A percentile compares a stretch with the other conserved stretches of the same genome.
Conservation (phyloP, 768 basidiomycete species). For the Solioccasus polychromus region DNA sequence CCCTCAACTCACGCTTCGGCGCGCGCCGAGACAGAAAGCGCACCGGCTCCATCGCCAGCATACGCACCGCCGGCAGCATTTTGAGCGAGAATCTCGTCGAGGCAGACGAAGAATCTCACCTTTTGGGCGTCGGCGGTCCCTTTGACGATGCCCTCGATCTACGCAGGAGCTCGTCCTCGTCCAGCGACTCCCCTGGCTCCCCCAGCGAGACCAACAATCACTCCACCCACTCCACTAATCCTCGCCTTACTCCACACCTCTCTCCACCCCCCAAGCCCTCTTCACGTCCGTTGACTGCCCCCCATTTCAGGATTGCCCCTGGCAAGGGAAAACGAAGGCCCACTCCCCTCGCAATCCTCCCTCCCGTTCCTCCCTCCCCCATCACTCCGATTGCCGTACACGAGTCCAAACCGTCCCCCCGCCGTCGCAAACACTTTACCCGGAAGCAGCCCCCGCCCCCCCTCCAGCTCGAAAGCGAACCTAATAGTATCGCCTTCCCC, state of each 20-base stretch:
- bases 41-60: conserved; percentile 73
- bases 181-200: conserved; percentile 35
- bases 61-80: conserved; percentile 61
- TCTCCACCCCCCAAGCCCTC: conserved; percentile 53
- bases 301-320: conserved; percentile 47
- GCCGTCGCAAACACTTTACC: conserved; percentile 48
- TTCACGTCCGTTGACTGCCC: conserved; percentile 45
- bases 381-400: conserved; percentile 48
- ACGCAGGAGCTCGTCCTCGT: conserved; percentile 34
- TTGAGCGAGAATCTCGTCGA: conserved; percentile 80
- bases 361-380: conserved; percentile 74
- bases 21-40: conserved; percentile 74
- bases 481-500: conserved; percentile 28
- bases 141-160: conserved; percentile 44
- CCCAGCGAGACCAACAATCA: conserved; percentile 30
- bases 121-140: conserved; percentile 66
- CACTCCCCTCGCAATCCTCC: conserved; percentile 56
- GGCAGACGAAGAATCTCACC: conserved; percentile 74
- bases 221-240: conserved; percentile 7
- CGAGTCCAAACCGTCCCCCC: conserved; percentile 29
- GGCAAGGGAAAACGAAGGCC: conserved; percentile 60
- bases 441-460: conserved; percentile 56
- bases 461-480: conserved; percentile 43
- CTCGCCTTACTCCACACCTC: conserved; percentile 51
- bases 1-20: conserved; percentile 59